Evolutionary conservation across 345 rosid genomes (phyloP).

Genomic region (Populus pruinosa): DNA sequence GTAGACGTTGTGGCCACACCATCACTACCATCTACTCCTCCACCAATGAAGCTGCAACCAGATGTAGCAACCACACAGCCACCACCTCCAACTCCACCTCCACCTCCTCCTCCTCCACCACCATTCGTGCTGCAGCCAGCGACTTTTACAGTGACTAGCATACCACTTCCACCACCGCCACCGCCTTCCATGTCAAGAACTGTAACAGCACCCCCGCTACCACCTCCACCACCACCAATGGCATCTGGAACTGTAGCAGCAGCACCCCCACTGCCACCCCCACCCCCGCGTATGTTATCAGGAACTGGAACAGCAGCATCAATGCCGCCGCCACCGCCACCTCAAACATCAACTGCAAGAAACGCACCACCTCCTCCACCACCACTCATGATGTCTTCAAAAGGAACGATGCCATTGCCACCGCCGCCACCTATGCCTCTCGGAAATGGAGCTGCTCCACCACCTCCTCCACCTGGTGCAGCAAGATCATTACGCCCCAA

Average conservation of each 20-base stretch:
- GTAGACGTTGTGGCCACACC: not conserved
- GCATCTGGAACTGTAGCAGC: not conserved
- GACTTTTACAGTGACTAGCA: not conserved
- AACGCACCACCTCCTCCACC: conserved; percentile 41
- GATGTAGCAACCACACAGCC: conserved; percentile 1
- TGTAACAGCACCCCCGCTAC: not conserved
- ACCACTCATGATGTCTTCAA: conserved; percentile 26
- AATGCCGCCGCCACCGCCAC: conserved; percentile 25
- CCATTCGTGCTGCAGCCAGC: conserved; percentile 3
- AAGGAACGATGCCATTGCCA: conserved; percentile 24
- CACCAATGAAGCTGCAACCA: conserved; percentile 11
- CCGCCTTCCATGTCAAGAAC: not conserved
- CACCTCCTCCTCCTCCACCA: conserved; percentile 24
- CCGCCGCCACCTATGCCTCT: conserved; percentile 34
- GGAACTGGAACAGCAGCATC: not conserved
- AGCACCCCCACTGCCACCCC: conserved; percentile 1
- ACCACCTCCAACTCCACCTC: conserved; percentile 11
- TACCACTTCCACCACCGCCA: conserved; percentile 17
- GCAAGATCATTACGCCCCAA: conserved; percentile 59
- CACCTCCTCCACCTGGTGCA: conserved; percentile 61
- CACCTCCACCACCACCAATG: not conserved
- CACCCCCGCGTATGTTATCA: conserved; percentile 25
- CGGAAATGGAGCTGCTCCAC: conserved; percentile 47
- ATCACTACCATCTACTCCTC: not conserved
- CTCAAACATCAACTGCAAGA: conserved; percentile 1